phyloP scores from a whole-genome alignment of 768 basidiomycete genomes.

The Xerocomellus amylosporus region DNA sequence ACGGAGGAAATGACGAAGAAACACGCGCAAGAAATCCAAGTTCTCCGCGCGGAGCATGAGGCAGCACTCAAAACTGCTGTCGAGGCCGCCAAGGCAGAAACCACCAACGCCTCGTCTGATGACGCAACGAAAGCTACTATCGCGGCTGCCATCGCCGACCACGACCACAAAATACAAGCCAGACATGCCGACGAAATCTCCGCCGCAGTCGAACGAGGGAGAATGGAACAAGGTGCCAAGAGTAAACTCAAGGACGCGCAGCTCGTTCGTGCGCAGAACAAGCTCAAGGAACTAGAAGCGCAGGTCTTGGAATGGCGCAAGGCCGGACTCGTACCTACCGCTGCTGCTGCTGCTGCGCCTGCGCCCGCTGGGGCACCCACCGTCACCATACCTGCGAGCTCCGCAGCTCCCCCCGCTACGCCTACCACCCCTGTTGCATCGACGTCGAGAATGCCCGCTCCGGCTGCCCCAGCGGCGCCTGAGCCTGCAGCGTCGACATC shows the following conservation, averaged over 20 bases:
- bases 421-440: constrained; percentile 31
- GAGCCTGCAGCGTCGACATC: constrained; percentile 15
- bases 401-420: constrained; percentile 21
- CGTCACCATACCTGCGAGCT: constrained; percentile 7
- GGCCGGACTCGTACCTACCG: constrained; percentile 45
- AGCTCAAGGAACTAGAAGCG: constrained; percentile 66
- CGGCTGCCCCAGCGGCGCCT: constrained; percentile 15
- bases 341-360: constrained; percentile 24
- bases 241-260: constrained; percentile 69
- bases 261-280: constrained; percentile 56
- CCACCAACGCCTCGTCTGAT: constrained; percentile 28
- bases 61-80: constrained; percentile 52
- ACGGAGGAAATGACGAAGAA: constrained; percentile 44
- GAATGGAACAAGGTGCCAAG: constrained; percentile 60
- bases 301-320: constrained; percentile 58
- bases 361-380: constrained; percentile 17
- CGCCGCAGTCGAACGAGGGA: constrained; percentile 65
- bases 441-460: constrained; percentile 11
- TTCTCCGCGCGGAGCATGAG: constrained; percentile 54
- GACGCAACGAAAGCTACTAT: constrained; percentile 45
- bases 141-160: constrained; percentile 46
- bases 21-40: constrained; percentile 59
- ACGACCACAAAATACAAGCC: constrained; percentile 45
- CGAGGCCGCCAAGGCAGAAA: constrained; percentile 43
- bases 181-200: constrained; percentile 56